Conservation (phyloP, 495 filamentous ascomycete species). For the Neurospora sp. region DNA sequence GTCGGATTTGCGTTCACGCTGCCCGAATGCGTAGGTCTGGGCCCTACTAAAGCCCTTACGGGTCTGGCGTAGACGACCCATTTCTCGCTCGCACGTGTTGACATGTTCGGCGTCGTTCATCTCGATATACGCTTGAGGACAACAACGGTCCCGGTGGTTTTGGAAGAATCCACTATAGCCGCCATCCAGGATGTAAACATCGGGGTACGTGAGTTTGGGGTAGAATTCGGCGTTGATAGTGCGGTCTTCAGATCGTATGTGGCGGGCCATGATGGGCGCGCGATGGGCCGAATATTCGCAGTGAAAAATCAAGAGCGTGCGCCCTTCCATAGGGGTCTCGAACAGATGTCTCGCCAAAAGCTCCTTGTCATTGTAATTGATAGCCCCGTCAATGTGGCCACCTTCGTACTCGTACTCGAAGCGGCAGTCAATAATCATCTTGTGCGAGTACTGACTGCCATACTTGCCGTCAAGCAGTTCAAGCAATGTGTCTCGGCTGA, state of each 20-base stretch:
- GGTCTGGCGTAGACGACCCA: conserved; percentile 71
- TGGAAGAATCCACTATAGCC: conserved; percentile 91
- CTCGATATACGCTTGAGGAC: conserved; percentile 88
- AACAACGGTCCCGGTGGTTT: conserved; percentile 67
- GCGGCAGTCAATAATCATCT: conserved; percentile 85
- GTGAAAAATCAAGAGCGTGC: conserved; percentile 81
- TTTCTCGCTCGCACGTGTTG: conserved; percentile 83
- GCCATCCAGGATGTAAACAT: conserved; percentile 93
- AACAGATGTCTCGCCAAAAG: conserved; percentile 70
- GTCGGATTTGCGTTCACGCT: conserved; percentile 37
- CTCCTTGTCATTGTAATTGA: conserved; percentile 96
- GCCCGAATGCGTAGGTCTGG: conserved; percentile 86
- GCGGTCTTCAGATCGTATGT: conserved; percentile 80
- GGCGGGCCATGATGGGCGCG: conserved; percentile 90
- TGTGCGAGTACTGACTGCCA: conserved; percentile 59
- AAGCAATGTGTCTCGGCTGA: conserved; percentile 67
- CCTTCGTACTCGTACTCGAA: conserved; percentile 99
- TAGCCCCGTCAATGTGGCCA: conserved; percentile 83
- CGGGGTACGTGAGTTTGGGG: conserved; percentile 81
- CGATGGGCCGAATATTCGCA: conserved; percentile 98
- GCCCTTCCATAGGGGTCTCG: conserved; percentile 46
- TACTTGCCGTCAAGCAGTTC: conserved; percentile 83
- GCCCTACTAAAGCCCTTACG: conserved; percentile 77
- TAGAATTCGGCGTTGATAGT: conserved; percentile 72
- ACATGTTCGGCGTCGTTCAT: conserved; percentile 88